Evolutionary conservation across 768 basidiomycete species (phyloP), one percentile per base, ranked within the genome.

Genomic region (Tephrocybe sp.): DNA sequence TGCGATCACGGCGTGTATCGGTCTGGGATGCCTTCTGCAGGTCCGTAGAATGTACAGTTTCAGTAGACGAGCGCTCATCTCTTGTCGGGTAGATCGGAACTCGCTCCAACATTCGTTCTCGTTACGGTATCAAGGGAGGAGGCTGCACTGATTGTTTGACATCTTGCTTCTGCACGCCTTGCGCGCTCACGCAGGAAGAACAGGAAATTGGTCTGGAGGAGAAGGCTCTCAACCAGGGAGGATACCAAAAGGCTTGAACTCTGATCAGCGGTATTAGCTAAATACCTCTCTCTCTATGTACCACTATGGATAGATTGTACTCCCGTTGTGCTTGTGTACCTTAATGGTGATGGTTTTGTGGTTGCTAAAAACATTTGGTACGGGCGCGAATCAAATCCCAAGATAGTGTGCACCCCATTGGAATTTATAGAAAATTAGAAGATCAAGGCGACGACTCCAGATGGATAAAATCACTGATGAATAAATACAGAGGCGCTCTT

Each of bases 181-280:
- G 77, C 52, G 69, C 65, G 1, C 64, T 78, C 45, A 64, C 66
- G 0, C 76, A 77, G 58, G 75, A 72, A 48, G 61, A 62, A 27
- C 64, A 64, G 24, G 75, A 77, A 48, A 53, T 77, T 13, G 60
- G 65, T 40, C 58, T 69, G 45, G 76, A 77, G 56, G 75, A 77
- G 59, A 33, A 24, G 0, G 29, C 43, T 6, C 4, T 50, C 23
- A 6, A 22, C n/a, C 58, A 57, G 30, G 45, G 34, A 3, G 56
- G 21, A 9, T 37, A 40, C 22, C 40, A 46, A 15, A 57, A 53
- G 42, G 43, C 50, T 6, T 59, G 43, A 54, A 41, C 36, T n/a
- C n/a, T n/a, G n/a, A n/a, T n/a, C n/a, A n/a, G n/a, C n/a, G n/a
- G n/a, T n/a, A n/a, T n/a, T n/a, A n/a, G 23, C 12, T 16, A 9